Percentiles rank a stretch among this genome's conserved stretches.
These are phyloP conservation scores for Elsinoe ampelina DNA, from an alignment of 2,329 filamentous ascomycete genomes.

Conservation along the genomic window DNA sequence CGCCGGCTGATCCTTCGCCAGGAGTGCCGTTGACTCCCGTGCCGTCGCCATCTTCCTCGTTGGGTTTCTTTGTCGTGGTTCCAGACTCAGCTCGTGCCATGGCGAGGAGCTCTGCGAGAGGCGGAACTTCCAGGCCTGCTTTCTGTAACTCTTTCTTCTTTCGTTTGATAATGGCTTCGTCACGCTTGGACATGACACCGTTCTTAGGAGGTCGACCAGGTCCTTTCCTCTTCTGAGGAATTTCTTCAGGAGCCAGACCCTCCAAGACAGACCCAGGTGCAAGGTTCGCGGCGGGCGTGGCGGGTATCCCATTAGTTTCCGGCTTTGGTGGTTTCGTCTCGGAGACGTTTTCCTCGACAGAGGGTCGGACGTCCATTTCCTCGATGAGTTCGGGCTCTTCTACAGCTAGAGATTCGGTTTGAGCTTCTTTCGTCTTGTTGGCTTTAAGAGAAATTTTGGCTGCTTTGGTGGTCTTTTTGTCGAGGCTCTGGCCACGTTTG, in stretches of 20 bases:
- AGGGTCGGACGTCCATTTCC: slow-evolving; percentile 14
- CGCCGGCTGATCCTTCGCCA: background rate
- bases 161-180: slow-evolving; percentile 33
- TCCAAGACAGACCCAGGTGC: slow-evolving; percentile 25
- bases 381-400: slow-evolving; percentile 12
- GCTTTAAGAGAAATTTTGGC: slow-evolving; percentile 15
- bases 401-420: slow-evolving; percentile 15
- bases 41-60: slow-evolving; percentile 18
- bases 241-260: slow-evolving; percentile 25
- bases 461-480: slow-evolving; percentile 16
- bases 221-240: slow-evolving; percentile 58
- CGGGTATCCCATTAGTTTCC: slow-evolving; percentile 13
- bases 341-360: slow-evolving; percentile 11
- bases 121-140: slow-evolving; percentile 22
- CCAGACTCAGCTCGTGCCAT: slow-evolving; percentile 26
- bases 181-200: slow-evolving; percentile 72
- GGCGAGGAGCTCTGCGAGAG: slow-evolving; percentile 24
- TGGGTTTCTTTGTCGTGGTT: slow-evolving; percentile 16
- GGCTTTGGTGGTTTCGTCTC: slow-evolving; percentile 8
- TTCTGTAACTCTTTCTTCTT: slow-evolving; percentile 30
- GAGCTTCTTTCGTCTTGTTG: slow-evolving; percentile 12
- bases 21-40: background rate
- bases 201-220: slow-evolving; percentile 77
- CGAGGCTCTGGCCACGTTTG: slow-evolving; percentile 10
- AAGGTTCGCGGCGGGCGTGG: slow-evolving; percentile 15